Evolutionary conservation across 1,139 yeast genomes (phyloP).

Genomic region (Debaryomyces nepalensis): DNA sequence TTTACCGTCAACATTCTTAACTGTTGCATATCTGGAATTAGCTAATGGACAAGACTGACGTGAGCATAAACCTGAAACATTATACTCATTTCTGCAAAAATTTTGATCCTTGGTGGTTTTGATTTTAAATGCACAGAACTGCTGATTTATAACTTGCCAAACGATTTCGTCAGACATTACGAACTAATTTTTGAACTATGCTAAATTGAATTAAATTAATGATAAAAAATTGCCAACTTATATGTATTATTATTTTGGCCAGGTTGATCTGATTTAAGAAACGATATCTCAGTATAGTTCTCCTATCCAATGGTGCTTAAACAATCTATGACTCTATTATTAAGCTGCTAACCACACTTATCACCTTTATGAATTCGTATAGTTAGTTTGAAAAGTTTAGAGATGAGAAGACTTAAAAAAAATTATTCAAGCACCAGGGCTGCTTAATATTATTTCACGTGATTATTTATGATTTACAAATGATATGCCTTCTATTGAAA

Average conservation of each 20-base stretch:
- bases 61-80: conserved; percentile 87
- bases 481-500: conserved; percentile 6
- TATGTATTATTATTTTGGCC: too few relatives aligned
- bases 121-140: conserved; percentile 86
- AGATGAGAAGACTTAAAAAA: conserved; percentile 14
- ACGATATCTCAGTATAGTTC: background rate
- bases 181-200: conserved; percentile 6
- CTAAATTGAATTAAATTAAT: conserved; percentile 2
- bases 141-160: conserved; percentile 91
- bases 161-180: conserved; percentile 64
- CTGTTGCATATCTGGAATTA: conserved; percentile 94
- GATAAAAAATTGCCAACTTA: too few relatives aligned
- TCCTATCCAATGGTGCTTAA: background rate
- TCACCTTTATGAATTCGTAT: conserved; percentile 8
- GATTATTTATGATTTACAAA: conserved; percentile 5
- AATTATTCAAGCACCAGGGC: conserved; percentile 4
- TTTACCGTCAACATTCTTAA: conserved; percentile 84
- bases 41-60: conserved; percentile 97
- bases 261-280: too few relatives aligned
- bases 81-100: conserved; percentile 86
- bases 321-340: background rate
- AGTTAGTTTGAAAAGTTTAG: conserved; percentile 7
- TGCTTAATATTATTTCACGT: conserved; percentile 3
- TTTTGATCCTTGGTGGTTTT: conserved; percentile 80
- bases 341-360: conserved; percentile 1